Conservation (phyloP, 495 filamentous ascomycete species). For the Ascobolus immersus region DNA sequence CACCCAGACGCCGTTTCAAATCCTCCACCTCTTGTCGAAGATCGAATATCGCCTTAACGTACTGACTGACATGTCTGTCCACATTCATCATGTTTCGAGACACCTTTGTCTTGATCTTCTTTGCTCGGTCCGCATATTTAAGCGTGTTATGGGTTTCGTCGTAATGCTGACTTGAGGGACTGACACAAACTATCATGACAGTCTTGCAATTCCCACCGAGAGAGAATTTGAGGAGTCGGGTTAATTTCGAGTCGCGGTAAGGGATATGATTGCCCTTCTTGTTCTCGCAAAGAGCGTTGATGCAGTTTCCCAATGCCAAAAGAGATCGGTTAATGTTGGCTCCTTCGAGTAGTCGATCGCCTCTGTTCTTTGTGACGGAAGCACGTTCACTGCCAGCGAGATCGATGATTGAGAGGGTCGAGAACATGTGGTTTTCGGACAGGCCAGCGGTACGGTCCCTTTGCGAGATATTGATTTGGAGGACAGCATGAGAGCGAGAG, state of each 20-base stretch:
- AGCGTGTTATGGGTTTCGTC: conserved; percentile 97
- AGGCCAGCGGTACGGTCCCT: conserved; percentile 83
- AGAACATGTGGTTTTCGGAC: conserved; percentile 92
- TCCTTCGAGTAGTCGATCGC: conserved; percentile 72
- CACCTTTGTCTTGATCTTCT: conserved; percentile 99
- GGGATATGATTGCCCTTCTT: conserved; percentile 84
- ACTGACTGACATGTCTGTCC: conserved; percentile 75
- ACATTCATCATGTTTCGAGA: conserved; percentile 98
- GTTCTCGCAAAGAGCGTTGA: conserved; percentile 92
- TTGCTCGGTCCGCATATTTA: conserved; percentile 89
- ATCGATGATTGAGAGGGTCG: conserved; percentile 93
- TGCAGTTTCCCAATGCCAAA: conserved; percentile 71
- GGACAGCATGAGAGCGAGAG: conserved; percentile 90
- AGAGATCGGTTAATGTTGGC: conserved; percentile 99
- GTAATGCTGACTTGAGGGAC: conserved; percentile 86
- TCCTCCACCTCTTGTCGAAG: conserved; percentile 28
- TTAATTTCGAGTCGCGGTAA: conserved; percentile 94
- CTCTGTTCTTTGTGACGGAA: conserved; percentile 88
- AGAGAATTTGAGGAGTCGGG: conserved; percentile 85
- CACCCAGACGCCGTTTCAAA: conserved; percentile 71
- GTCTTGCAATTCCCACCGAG: conserved; percentile 95
- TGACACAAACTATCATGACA: conserved; percentile 98
- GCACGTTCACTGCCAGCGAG: conserved; percentile 88
- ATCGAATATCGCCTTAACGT: conserved; percentile 16
- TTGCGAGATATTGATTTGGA: conserved; percentile 87